Evolutionary conservation across 768 basidiomycete species (phyloP).

Genomic region (Bullera alba): DNA sequence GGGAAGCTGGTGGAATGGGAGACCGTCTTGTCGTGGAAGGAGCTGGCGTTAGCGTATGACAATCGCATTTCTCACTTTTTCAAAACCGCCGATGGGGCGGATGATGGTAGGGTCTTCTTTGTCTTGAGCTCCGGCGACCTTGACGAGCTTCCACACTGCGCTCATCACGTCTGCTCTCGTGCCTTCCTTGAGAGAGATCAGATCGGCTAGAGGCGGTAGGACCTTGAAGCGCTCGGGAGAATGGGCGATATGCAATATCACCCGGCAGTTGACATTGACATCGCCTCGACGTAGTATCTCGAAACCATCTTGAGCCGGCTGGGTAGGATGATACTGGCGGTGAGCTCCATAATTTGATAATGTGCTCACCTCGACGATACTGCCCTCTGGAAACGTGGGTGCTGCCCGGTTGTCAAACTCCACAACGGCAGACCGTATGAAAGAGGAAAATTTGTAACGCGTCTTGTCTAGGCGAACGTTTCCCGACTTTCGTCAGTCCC

Average conservation of each 20-base stretch:
- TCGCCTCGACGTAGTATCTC: conserved; percentile 77
- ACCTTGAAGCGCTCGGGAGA: conserved; percentile 80
- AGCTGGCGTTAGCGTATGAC: conserved; percentile 20
- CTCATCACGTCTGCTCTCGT: conserved; percentile 73
- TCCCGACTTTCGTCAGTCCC: conserved; percentile 28
- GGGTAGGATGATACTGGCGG: conserved; percentile 46
- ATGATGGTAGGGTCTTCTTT: conserved; percentile 45
- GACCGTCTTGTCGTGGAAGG: conserved; percentile 28
- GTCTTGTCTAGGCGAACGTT: conserved; percentile 42
- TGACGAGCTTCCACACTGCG: conserved; percentile 87
- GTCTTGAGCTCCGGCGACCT: conserved; percentile 67
- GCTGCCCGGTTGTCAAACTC: conserved; percentile 77
- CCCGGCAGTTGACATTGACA: conserved; percentile 63
- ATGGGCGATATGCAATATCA: conserved; percentile 82
- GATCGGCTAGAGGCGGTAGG: conserved; percentile 56
- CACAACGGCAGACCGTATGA: conserved; percentile 74
- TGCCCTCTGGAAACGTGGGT: conserved; percentile 69
- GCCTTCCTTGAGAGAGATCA: conserved; percentile 77
- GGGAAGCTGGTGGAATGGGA: conserved; percentile 72
- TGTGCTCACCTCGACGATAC: conserved; percentile 72
- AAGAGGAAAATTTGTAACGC: conserved; percentile 70
- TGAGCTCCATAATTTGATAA: conserved; percentile 28
- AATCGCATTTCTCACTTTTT: conserved; percentile 25
- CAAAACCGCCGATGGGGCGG: conserved; percentile 35
- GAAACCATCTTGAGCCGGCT: conserved; percentile 68